phyloP scores from a whole-genome alignment of 805 yeast genomes.

The Zygosaccharomyces rouxii region DNA sequence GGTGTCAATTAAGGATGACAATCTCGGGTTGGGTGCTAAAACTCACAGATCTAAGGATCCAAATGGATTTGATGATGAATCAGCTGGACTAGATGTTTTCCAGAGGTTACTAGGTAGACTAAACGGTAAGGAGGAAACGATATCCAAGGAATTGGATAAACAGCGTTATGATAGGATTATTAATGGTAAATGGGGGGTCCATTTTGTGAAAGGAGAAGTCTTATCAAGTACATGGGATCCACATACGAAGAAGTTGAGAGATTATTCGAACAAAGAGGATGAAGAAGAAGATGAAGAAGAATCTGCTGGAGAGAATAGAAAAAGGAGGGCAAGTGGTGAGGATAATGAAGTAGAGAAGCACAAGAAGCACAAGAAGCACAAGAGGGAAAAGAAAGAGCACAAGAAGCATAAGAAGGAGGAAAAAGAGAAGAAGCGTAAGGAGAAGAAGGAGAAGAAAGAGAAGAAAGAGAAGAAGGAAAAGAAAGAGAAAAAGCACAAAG shows the following conservation, averaged over 20 bases:
- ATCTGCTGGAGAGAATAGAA: conserved; percentile 20
- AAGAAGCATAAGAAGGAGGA: conserved; percentile 15
- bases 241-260: conserved; percentile 41
- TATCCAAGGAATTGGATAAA: conserved; percentile 60
- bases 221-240: conserved; percentile 79
- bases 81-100: conserved; percentile 88
- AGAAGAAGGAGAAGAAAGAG: conserved; percentile 26
- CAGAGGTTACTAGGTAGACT: conserved; percentile 85
- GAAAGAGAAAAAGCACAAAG: conserved; percentile 27
- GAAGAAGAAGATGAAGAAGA: conserved; percentile 24
- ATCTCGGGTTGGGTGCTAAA: conserved; percentile 84
- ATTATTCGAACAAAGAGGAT: conserved; percentile 27
- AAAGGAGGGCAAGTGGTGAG: conserved; percentile 27
- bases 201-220: conserved; percentile 80
- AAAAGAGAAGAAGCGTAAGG: conserved; percentile 27
- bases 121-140: conserved; percentile 75
- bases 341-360: conserved; percentile 28
- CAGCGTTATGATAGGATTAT: conserved; percentile 64
- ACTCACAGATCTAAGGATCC: conserved; percentile 50
- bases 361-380: conserved; percentile 28
- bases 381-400: conserved; percentile 19
- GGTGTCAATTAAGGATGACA: conserved; percentile 77
- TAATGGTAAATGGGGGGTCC: conserved; percentile 85
- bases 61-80: conserved; percentile 73
- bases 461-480: conserved; percentile 25